These are phyloP conservation scores for Epichloe brachyelytri DNA, from an alignment of 2,329 filamentous ascomycete species.

Conservation along the genomic window DNA sequence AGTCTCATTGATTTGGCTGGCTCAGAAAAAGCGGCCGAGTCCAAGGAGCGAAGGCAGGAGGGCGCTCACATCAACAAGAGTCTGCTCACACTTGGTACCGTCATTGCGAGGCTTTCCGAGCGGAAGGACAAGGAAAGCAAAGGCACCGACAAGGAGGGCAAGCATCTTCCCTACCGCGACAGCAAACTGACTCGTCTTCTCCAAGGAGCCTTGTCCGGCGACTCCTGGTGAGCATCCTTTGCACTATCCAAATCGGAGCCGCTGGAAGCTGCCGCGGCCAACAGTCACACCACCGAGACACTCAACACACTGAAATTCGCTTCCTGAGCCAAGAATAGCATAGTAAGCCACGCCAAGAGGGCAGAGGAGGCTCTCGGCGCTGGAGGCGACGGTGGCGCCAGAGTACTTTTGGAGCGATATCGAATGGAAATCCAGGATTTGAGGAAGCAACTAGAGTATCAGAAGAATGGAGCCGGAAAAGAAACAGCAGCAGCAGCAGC, in stretches of 20 bases:
- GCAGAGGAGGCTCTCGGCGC: conserved; percentile 77
- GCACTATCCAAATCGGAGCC: conserved; percentile 84
- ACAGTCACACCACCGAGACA: conserved; percentile 73
- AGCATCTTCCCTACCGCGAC: conserved; percentile 91
- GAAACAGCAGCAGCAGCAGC: conserved; percentile 32
- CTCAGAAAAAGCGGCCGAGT: conserved; percentile 89
- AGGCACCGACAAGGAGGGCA: conserved; percentile 64
- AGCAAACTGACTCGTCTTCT: conserved; percentile 91
- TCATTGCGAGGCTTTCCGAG: conserved; percentile 85
- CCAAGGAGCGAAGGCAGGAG: conserved; percentile 85
- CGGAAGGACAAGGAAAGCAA: conserved; percentile 72
- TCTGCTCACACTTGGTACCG: conserved; percentile 83
- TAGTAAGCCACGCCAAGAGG: conserved; percentile 91
- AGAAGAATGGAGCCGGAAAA: conserved; percentile 43
- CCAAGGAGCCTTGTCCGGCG: conserved; percentile 83
- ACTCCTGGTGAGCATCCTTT: conserved; percentile 96
- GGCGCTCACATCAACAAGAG: conserved; percentile 99
- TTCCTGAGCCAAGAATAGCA: conserved; percentile 91
- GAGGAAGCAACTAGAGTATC: conserved; percentile 66
- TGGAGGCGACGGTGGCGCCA: conserved; percentile 72
- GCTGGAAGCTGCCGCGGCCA: conserved; percentile 58
- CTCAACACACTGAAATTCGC: conserved; percentile 96
- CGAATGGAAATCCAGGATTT: conserved; percentile 84
- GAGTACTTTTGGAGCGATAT: conserved; percentile 83
- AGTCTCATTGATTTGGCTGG: conserved; percentile 94